Evolutionary conservation across 345 rosid genomes (phyloP), one percentile per base, ranked within the genome.

Genomic region (Iberis pinnata): DNA sequence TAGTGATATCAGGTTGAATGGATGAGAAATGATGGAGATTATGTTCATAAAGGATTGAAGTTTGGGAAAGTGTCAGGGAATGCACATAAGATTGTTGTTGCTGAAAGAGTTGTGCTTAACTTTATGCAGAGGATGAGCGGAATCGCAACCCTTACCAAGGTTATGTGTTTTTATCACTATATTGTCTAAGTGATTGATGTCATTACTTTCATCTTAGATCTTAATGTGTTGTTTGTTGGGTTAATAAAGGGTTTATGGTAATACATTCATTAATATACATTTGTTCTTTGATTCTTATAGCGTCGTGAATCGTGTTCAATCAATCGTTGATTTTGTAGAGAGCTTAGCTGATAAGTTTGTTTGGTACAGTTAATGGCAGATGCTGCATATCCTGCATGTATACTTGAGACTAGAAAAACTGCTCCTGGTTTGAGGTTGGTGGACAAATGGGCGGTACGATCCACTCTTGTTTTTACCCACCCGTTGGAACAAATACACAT

Each of bases 41-140:
- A 60, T 73, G 82, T 88, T 64, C 75, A 55, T 58, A 93, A 82
- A 67, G 95, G 97, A 43, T 69, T 88, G 48, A 84, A 93, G 60
- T 93, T 88, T 65, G 95, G 99, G 44, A 86, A 80, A 81, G 99
- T 83, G 29, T 73, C 80, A 77, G 97, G 99, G 24, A 74, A 68
- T 41, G 95, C 99, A 18, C 93, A 78, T 67, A 83, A 71, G 65
- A 77, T 93, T 52, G 82, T 93, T 66, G 82, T 82, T 49, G 86
- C 97, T 11, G 99, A 93, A 77, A 78, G 99, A 56, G 84, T 88
- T 62, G 95, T 65, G 57, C 78, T 93, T 46, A 88, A 93, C 64
- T 93, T 88, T 70, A 83, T 93, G 89, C 97, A 93, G 73, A 80
- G 92, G 76, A 93, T 88, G 97, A 93, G 97, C 50, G 99, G 95